Evolutionary conservation across 2,329 filamentous ascomycete species (phyloP).

Genomic region (Ophiostoma piceae): DNA sequence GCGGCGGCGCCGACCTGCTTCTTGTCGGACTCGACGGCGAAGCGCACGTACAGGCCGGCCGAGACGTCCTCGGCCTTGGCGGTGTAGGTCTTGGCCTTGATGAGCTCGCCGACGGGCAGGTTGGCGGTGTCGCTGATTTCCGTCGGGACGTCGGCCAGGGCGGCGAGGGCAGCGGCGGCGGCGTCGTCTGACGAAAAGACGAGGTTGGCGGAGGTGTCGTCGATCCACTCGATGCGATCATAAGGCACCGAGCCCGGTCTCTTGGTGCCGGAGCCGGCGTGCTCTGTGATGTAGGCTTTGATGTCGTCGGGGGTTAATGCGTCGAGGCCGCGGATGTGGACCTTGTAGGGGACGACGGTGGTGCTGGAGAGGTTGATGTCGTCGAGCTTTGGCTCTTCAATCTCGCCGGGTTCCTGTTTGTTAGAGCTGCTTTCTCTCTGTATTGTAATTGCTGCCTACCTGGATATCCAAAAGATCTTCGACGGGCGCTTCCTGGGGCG

Average conservation of each 20-base stretch:
- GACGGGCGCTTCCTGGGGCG: constrained; percentile 28
- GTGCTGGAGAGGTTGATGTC: constrained; percentile 10
- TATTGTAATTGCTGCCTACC: not conserved
- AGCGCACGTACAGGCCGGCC: constrained; percentile 63
- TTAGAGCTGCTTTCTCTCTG: no score
- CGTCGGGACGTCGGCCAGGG: constrained; percentile 41
- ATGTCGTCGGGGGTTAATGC: constrained; percentile 76
- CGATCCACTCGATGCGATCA: constrained; percentile 81
- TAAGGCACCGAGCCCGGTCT: constrained; percentile 39
- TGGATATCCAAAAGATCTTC: constrained; percentile 33
- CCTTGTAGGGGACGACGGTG: constrained; percentile 50
- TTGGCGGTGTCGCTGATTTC: constrained; percentile 39
- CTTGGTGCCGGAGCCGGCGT: constrained; percentile 52
- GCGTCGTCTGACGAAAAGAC: constrained; percentile 58
- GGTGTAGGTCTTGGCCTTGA: constrained; percentile 64
- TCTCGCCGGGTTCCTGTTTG: constrained; percentile 39
- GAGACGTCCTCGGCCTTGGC: constrained; percentile 66
- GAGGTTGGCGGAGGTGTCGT: constrained; percentile 85
- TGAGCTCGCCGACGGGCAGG: constrained; percentile 56
- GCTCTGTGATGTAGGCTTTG: constrained; percentile 64
- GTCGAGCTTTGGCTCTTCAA: constrained; percentile 28
- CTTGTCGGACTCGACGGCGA: constrained; percentile 68
- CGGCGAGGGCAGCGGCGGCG: constrained; percentile 51
- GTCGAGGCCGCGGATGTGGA: constrained; percentile 82
- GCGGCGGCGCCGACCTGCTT: constrained; percentile 75